Evolutionary conservation across 192 early-diverging fungal genomes (phyloP).

Genomic region (Mortierella claussenii): DNA sequence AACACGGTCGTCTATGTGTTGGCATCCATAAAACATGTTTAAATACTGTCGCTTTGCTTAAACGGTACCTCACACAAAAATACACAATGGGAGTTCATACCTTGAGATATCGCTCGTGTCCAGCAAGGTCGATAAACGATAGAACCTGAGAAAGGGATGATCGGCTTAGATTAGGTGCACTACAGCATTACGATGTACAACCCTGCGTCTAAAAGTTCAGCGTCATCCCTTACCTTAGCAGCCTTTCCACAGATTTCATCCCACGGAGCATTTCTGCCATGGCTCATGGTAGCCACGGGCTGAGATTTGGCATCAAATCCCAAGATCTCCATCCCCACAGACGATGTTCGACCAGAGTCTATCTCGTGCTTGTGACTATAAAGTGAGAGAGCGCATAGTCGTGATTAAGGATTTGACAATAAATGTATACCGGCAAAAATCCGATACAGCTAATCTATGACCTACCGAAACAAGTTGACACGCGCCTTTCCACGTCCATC

Average conservation of each 20-base stretch:
- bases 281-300: slow-evolving; percentile 61
- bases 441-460: neutral
- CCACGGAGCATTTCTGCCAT: slow-evolving; percentile 78
- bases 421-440: neutral
- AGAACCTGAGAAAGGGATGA: slow-evolving; percentile 40
- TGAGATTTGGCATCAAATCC: slow-evolving; percentile 82
- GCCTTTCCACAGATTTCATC: slow-evolving; percentile 82
- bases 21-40: neutral
- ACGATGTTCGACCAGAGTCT: slow-evolving; percentile 90
- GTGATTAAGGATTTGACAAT: neutral
- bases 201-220: neutral
- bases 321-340: slow-evolving; percentile 90
- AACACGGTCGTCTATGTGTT: slow-evolving; percentile 85
- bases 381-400: neutral
- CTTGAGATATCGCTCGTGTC: slow-evolving; percentile 96
- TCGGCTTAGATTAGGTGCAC: too few species aligned
- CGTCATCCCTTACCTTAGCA: slow-evolving; percentile 68
- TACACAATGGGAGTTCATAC: slow-evolving; percentile 12
- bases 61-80: neutral
- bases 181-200: too few species aligned
- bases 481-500: slow-evolving; percentile 93
- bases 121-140: slow-evolving; percentile 80
- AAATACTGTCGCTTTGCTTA: neutral
- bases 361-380: slow-evolving; percentile 87
- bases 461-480: slow-evolving; percentile 82